Evolutionary conservation across 176 grass and related monocot genomes (phyloP).

Genomic region (Pontederia paniculata): DNA sequence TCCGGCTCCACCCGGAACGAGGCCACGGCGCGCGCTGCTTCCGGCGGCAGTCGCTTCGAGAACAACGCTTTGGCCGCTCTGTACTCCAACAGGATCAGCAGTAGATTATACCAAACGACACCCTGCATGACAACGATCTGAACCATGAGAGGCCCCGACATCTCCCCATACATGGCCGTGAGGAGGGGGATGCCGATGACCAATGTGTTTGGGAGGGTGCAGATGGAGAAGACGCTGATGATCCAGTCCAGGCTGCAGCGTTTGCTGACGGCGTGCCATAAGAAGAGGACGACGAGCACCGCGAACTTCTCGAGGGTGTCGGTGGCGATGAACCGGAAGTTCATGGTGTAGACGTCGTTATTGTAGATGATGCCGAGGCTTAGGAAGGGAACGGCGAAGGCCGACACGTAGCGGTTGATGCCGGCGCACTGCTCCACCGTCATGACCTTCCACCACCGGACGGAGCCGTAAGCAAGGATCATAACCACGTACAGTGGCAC

Average conservation of each 20-base stretch:
- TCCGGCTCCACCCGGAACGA: conserved; percentile 92
- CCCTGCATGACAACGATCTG: conserved; percentile 96
- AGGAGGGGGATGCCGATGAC: conserved; percentile 98
- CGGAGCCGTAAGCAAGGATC: conserved; percentile 85
- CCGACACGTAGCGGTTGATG: conserved; percentile 96
- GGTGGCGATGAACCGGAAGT: conserved; percentile 86
- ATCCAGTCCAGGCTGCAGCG: conserved; percentile 55
- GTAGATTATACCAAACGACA: conserved; percentile 94
- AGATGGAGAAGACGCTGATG: conserved; percentile 92
- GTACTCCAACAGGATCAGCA: conserved; percentile 99
- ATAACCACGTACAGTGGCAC: conserved; percentile 96
- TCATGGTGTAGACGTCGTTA: conserved; percentile 85
- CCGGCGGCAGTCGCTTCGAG: conserved; percentile 87
- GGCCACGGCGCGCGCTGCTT: conserved; percentile 62
- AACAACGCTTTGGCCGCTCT: conserved; percentile 87
- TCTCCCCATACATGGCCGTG: conserved; percentile 86
- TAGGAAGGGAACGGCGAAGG: conserved; percentile 85
- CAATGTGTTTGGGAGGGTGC: conserved; percentile 92
- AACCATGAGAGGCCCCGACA: conserved; percentile 80
- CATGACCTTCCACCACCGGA: conserved; percentile 93
- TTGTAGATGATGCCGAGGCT: conserved; percentile 94
- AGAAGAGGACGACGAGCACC: conserved; percentile 53
- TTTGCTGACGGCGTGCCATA: conserved; percentile 61
- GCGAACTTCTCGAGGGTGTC: conserved; percentile 85
- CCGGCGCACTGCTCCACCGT: conserved; percentile 81